Base-by-base conservation (phyloP, 371 early-diverging fungal genomes). In the Rhizopus microsporus region DNA sequence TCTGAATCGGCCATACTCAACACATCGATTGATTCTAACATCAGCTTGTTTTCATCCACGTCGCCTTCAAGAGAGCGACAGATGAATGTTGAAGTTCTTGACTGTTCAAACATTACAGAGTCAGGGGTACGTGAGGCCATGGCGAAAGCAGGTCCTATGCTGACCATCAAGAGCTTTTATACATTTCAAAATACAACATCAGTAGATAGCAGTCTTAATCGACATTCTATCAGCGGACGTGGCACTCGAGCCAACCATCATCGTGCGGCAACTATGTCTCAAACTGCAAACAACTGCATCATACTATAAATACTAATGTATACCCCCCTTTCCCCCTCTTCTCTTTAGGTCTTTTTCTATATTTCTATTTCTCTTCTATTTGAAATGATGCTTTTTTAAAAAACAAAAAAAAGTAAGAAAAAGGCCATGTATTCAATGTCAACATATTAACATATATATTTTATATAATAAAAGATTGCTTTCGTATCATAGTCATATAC, bases 101-200 rank as follows among this genome's bases (percentile, higher is more conserved):
- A 79, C 60, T 79, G 80, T 54, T 53, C 67, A 8, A 74, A 72
- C 44, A 69, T 79, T 29, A 71, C 80, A 1, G 77, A 76, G 49
- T 23, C 15, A 7, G 80, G 80, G 1, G 69, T 79, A 17, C 60
- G 63, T 5, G 49, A 57, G 2, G 75, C 78, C 7, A 46, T 71
- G 23, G 59, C 51, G 6, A 72, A 71, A 45, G 72, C 74, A 23
- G 60, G 73, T 45, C 66, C 75, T 6, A 31, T 65, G 42, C 39
- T 78, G 30, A 56, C 60, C 4, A 75, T 78, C 65, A 75, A 75
- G 49, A 78, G 75, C 17, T 73, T 75, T 46, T 78, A 73, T 49
- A 75, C 75, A 8, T 73, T 73, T 66, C 56, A 60, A 44, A 54
- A 59, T 2, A 51, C 30, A 43, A 44, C 54, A 60, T 30, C 56